A percentile compares a stretch with the other conserved stretches of the same genome.
These are phyloP conservation scores for Russula foetens DNA, from an alignment of 768 basidiomycete species.

Conservation along the genomic window DNA sequence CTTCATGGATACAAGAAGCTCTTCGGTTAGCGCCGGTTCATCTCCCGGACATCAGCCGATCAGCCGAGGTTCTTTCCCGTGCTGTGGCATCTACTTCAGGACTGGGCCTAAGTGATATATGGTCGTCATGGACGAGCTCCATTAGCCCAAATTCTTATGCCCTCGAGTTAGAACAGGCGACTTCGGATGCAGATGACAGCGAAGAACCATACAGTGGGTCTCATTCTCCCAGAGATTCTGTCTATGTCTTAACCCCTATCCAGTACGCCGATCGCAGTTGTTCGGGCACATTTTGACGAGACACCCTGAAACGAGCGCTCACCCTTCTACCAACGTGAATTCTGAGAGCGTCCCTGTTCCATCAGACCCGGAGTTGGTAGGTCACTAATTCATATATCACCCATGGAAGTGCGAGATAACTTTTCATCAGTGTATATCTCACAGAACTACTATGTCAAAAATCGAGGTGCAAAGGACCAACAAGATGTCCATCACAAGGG, in stretches of 20 bases:
- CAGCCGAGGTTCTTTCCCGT: conserved; percentile 35
- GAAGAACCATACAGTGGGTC: background rate
- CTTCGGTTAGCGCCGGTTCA: conserved; percentile 30
- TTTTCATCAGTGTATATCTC: background rate
- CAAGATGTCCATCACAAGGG: conserved; percentile 8
- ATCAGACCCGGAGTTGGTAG: background rate
- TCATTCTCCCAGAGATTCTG: background rate
- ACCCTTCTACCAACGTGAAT: background rate
- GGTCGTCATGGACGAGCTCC: conserved; percentile 40
- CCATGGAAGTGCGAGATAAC: background rate
- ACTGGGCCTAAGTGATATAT: conserved; percentile 61
- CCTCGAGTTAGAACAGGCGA: background rate
- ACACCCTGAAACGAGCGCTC: background rate
- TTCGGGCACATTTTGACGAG: background rate
- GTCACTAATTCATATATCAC: no score
- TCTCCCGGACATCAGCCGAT: conserved; percentile 28
- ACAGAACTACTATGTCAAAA: background rate
- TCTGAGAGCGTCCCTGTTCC: background rate
- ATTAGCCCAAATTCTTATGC: background rate
- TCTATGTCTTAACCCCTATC: background rate
- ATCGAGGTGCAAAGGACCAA: background rate
- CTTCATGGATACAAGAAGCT: conserved; percentile 37
- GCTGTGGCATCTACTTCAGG: conserved; percentile 59
- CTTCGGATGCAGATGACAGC: background rate
- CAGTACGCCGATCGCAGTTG: background rate